Percentiles rank a stretch among this genome's conserved stretches.
phyloP scores from a whole-genome alignment of 148 eudicot species.

The Bassia scoparia region DNA sequence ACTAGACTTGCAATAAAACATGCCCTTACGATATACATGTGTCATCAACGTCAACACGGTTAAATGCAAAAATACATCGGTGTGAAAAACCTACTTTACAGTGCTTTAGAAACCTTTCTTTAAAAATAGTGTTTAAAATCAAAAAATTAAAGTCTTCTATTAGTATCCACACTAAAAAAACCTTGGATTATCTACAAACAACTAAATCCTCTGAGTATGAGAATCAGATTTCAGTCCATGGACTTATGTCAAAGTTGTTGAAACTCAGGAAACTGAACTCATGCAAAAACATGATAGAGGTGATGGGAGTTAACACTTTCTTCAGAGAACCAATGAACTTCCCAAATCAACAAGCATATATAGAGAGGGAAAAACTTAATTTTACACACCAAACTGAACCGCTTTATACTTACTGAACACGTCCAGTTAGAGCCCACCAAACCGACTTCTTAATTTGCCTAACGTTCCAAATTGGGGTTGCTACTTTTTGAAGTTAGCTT shows the following conservation, averaged over 20 bases:
- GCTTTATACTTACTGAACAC: slow-evolving; percentile 78
- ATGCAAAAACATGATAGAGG: not conserved
- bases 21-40: too few species aligned
- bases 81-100: not conserved
- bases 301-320: not conserved
- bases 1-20: too few species aligned
- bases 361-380: not conserved
- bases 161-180: not conserved
- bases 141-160: not conserved
- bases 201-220: not conserved
- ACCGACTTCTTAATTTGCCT: slow-evolving; percentile 93
- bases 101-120: not conserved
- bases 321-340: not conserved
- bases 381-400: not conserved
- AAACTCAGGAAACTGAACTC: not conserved
- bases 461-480: slow-evolving; percentile 95
- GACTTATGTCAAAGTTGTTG: not conserved
- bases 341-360: not conserved
- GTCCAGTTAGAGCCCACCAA: slow-evolving; percentile 97
- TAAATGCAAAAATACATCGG: not conserved
- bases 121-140: too few species aligned
- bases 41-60: not conserved
- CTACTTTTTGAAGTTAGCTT: slow-evolving; percentile 94
- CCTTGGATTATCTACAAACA: too few species aligned
- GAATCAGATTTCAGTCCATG: not conserved